phyloP scores from a whole-genome alignment of 1,139 yeast species.

The Petasospora rhodanensis region DNA sequence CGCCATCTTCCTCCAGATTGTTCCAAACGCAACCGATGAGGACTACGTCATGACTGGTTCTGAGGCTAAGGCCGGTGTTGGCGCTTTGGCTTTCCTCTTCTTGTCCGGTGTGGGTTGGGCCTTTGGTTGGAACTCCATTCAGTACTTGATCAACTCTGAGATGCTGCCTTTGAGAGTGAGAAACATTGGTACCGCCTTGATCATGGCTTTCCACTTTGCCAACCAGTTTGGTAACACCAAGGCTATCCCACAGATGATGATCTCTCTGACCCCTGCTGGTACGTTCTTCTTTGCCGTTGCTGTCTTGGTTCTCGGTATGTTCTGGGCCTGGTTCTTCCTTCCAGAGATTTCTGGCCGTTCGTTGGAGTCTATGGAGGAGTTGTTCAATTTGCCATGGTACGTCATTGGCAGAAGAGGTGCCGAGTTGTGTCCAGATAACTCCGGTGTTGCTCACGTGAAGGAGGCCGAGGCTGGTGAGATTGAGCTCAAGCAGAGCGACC shows the following conservation, averaged over 20 bases:
- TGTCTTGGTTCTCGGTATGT: constrained; percentile 37
- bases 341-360: constrained; percentile 52
- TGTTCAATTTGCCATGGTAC: constrained; percentile 58
- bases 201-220: constrained; percentile 56
- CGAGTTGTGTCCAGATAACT: constrained; percentile 48
- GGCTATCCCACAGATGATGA: constrained; percentile 50
- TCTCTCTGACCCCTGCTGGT: constrained; percentile 45
- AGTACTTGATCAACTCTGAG: constrained; percentile 56
- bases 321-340: constrained; percentile 47
- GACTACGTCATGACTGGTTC: constrained; percentile 30
- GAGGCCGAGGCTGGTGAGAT: constrained; percentile 13
- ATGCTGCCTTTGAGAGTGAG: constrained; percentile 53
- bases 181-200: constrained; percentile 47
- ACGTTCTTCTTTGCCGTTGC: constrained; percentile 52
- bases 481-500: constrained; percentile 11
- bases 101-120: constrained; percentile 59
- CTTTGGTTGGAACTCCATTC: constrained; percentile 56
- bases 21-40: constrained; percentile 40
- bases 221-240: constrained; percentile 59
- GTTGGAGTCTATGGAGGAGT: constrained; percentile 56
- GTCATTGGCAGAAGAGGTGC: constrained; percentile 50
- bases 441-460: constrained; percentile 34
- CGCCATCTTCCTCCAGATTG: constrained; percentile 44
- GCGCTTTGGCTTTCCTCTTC: constrained; percentile 50
- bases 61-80: constrained; percentile 39